phyloP scores from a whole-genome alignment of 2,329 filamentous ascomycete genomes.

The Botrytis pseudocinerea region DNA sequence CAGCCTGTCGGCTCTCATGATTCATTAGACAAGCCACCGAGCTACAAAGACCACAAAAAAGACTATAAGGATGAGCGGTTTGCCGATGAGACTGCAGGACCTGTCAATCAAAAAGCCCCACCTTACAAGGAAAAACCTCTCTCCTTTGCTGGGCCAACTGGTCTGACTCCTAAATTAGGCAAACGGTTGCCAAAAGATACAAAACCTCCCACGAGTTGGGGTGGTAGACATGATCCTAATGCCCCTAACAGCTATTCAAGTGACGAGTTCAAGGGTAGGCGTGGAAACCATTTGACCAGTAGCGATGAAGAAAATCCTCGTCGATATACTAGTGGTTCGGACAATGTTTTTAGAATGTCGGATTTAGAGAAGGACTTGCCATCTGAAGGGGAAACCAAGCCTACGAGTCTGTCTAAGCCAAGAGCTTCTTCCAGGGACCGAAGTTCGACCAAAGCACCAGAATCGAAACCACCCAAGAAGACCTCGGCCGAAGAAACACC shows the following conservation, averaged over 20 bases:
- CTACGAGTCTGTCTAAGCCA: background rate
- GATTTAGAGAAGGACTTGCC: background rate
- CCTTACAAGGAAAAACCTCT: rapidly evolving
- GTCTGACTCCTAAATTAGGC: background rate
- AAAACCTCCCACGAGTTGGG: background rate
- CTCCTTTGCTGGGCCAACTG: background rate
- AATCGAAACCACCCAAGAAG: background rate
- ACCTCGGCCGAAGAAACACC: no score
- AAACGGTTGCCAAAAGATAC: no score
- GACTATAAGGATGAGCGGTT: no score
- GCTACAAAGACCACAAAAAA: background rate
- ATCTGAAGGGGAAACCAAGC: background rate
- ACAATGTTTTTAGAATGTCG: background rate
- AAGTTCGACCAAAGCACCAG: background rate
- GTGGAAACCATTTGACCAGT: background rate
- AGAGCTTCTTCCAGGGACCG: no score
- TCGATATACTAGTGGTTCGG: background rate
- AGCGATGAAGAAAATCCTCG: no score
- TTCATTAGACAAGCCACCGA: no score
- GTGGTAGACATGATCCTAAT: background rate
- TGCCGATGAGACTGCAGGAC: no score
- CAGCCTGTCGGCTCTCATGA: no score
- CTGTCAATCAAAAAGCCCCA: background rate
- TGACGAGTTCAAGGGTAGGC: background rate
- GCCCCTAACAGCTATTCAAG: background rate